phyloP scores from a whole-genome alignment of 441 rosid genomes.

The Adansonia rubrostipa region DNA sequence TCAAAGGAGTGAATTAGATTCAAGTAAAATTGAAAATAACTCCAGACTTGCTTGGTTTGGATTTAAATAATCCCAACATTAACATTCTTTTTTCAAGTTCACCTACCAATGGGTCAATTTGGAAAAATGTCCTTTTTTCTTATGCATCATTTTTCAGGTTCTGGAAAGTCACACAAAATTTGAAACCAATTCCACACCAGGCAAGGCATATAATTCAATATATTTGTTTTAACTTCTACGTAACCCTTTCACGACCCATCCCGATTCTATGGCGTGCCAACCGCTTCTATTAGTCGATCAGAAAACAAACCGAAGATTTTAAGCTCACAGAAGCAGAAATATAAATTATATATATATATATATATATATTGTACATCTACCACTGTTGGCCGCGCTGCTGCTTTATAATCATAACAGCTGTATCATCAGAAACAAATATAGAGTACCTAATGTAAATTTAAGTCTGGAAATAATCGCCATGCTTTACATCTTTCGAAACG shows the following conservation, averaged over 20 bases:
- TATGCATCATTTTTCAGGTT: not conserved
- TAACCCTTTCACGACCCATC: too few relatives aligned
- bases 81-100: too few relatives aligned
- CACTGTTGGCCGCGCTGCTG: not conserved
- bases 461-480: conserved; percentile 26
- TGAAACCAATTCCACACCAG: not conserved
- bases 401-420: not conserved
- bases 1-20: too few relatives aligned
- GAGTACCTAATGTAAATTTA: not conserved
- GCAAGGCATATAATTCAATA: too few relatives aligned
- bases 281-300: not conserved
- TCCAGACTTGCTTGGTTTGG: too few relatives aligned
- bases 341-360: too few relatives aligned
- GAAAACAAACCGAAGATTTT: not conserved
- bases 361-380: not conserved
- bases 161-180: not conserved
- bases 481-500: conserved; percentile 8
- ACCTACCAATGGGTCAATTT: too few relatives aligned
- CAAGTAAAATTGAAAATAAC: too few relatives aligned
- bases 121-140: too few relatives aligned
- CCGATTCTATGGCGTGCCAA: too few relatives aligned
- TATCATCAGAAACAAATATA: not conserved
- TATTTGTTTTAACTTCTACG: too few relatives aligned
- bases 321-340: not conserved
- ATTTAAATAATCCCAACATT: too few relatives aligned